Evolutionary conservation across 83 land plant species (phyloP).

Genomic region (Picea engelmannii): DNA sequence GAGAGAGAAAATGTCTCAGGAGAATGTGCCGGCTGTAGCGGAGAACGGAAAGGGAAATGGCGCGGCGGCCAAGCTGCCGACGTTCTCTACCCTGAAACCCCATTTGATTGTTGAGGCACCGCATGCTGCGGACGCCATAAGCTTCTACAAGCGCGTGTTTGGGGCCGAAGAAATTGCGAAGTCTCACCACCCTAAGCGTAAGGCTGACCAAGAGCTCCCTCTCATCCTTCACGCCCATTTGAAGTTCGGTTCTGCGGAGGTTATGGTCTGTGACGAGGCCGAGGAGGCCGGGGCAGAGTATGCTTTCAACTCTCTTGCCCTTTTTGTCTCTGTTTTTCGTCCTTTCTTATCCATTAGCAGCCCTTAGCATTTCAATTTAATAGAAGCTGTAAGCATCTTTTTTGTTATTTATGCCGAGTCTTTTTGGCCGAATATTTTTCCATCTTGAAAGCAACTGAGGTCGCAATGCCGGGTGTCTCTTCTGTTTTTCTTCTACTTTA

Average conservation of each 20-base stretch:
- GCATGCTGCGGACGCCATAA: slow-evolving; percentile 70
- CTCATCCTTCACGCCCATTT: slow-evolving; percentile 70
- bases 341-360: too few relatives aligned
- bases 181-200: slow-evolving; percentile 57
- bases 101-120: slow-evolving; percentile 65
- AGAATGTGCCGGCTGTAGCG: slow-evolving; percentile 14
- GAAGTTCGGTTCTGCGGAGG: slow-evolving; percentile 50
- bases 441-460: too few relatives aligned
- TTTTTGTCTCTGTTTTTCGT: neutral
- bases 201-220: slow-evolving; percentile 83
- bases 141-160: slow-evolving; percentile 84
- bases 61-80: neutral
- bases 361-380: neutral
- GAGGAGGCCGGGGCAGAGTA: slow-evolving; percentile 45
- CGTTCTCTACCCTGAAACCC: slow-evolving; percentile 50
- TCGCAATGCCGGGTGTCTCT: too few relatives aligned
- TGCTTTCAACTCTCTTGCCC: slow-evolving; percentile 13
- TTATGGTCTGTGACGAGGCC: slow-evolving; percentile 60
- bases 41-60: slow-evolving; percentile 6
- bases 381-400: too few relatives aligned
- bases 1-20: neutral
- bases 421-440: neutral
- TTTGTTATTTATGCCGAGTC: neutral
- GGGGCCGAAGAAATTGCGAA: slow-evolving; percentile 75
- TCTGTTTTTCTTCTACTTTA: too few relatives aligned